These are phyloP conservation scores for Lepidium didymum DNA, from an alignment of 345 rosid species.

Conservation along the genomic window DNA sequence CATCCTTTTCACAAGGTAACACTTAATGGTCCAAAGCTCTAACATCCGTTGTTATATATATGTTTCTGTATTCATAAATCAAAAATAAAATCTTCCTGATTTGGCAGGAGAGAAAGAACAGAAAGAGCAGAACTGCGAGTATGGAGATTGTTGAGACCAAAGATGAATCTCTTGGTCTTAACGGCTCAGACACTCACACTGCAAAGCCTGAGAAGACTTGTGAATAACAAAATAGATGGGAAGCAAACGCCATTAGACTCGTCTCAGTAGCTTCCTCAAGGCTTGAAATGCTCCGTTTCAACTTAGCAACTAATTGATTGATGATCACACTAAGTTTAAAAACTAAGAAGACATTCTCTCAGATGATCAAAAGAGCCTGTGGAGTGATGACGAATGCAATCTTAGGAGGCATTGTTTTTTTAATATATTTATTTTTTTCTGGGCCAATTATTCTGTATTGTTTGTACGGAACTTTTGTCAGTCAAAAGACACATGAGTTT, in stretches of 20 bases:
- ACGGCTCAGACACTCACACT: slow-evolving; percentile 33
- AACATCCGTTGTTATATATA: not conserved
- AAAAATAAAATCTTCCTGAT: not conserved
- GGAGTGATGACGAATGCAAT: slow-evolving; percentile 6
- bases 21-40: not conserved
- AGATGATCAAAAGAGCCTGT: not conserved
- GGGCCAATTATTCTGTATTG: not conserved
- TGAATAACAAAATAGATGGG: slow-evolving; percentile 23
- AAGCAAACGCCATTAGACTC: not conserved
- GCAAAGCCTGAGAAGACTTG: slow-evolving; percentile 26
- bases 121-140: slow-evolving; percentile 60
- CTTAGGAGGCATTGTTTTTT: not conserved
- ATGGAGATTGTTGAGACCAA: slow-evolving; percentile 70
- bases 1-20: slow-evolving; percentile 77
- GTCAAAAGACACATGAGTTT: slow-evolving; percentile 23
- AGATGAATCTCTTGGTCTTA: slow-evolving; percentile 31
- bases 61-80: not conserved
- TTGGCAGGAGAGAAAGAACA: slow-evolving; percentile 67
- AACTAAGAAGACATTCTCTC: not conserved
- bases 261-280: not conserved
- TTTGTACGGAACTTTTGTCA: slow-evolving; percentile 17
- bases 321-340: not conserved
- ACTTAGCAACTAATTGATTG: slow-evolving; percentile 1
- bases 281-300: not conserved
- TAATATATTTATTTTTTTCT: not conserved